Base-by-base conservation (phyloP, 2,329 filamentous ascomycete species). In the Aspergillus sp. region DNA sequence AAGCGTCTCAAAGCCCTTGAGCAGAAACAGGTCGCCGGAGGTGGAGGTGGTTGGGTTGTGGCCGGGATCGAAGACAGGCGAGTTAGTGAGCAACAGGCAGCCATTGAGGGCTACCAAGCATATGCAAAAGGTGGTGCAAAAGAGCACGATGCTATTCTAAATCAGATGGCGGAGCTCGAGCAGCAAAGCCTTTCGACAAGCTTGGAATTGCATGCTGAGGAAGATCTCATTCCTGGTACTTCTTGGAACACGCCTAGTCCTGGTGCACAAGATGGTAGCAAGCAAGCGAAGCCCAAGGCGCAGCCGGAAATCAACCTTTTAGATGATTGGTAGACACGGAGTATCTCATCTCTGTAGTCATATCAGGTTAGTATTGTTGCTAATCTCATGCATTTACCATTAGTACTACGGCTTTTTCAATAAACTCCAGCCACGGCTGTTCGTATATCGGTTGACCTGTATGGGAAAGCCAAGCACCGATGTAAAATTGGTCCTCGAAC, bases 101-200 rank as follows among this genome's bases (percentile, higher is more conserved):
- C 57, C 12, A 52, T 65, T 44, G 40, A 50, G 37, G 52, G 53
- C 12, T 74, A 72, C 48, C 64, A 67, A 14, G 63, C 65, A 1
- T 73, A 68, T 59, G 71, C 69, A 3, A 68, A 68, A 17, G 70
- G 70, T 8, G 71, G 68, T 8, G 62, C 58, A n/a, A 68, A 67
- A 43, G 59, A 68, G 40, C 64, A 67, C 24, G 72, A 74, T 55
- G 64, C 56, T 9, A 49, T 61, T 6, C 60, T 73, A 6, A 53
- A 57, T 2, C 59, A 58, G 12, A 60, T 59, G 23, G 58, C 61
- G n/a, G 44, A 53, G 35, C 27, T 37, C 27, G 31, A 44, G 11
- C 27, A 39, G 23, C 40, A 24, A 40, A 51, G 17, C 24, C 35
- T 43, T 40, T 44, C 44, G 12, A 43, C 17, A 27, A 40, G 31